These are phyloP conservation scores for Blastobotrys ciferrii DNA, from an alignment of 1,139 yeast species.

Conservation along the genomic window DNA sequence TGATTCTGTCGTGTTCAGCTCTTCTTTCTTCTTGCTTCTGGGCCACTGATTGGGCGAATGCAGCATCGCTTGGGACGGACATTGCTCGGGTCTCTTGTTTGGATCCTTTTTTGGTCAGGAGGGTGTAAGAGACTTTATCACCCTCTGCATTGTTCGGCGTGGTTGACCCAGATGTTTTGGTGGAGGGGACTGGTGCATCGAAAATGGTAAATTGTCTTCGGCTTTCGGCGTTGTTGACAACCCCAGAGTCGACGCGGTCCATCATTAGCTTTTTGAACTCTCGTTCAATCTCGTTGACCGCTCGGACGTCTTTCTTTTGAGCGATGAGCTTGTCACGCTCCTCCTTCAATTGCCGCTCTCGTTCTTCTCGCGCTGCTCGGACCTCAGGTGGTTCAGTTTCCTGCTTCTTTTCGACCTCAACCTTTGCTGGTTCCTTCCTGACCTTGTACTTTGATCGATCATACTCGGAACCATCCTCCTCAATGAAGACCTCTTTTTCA, in stretches of 20 bases:
- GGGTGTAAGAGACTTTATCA: constrained; percentile 21
- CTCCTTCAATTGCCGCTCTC: constrained; percentile 14
- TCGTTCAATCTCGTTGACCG: constrained; percentile 36
- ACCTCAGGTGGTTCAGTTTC: constrained; percentile 24
- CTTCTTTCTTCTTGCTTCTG: constrained; percentile 26
- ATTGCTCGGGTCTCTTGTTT: constrained; percentile 24
- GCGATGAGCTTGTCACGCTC: constrained; percentile 20
- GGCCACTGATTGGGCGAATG: constrained; percentile 27
- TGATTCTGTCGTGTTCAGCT: constrained; percentile 30
- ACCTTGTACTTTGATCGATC: background rate
- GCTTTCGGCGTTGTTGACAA: background rate
- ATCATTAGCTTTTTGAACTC: constrained; percentile 37
- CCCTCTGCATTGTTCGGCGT: constrained; percentile 9
- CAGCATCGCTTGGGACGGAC: constrained; percentile 30
- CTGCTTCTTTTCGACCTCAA: constrained; percentile 16
- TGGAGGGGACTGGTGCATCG: constrained; percentile 37
- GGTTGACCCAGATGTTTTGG: constrained; percentile 14
- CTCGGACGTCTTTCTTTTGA: constrained; percentile 27
- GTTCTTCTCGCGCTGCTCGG: constrained; percentile 20
- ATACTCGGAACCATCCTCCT: constrained; percentile 25
- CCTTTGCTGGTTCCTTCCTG: constrained; percentile 13
- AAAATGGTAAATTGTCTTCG: constrained; percentile 21
- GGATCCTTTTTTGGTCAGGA: constrained; percentile 30
- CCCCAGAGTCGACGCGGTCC: constrained; percentile 27
- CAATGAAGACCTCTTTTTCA: constrained; percentile 21